Evolutionary conservation across 352 stramenopile genomes (phyloP).

Genomic region (Phytophthora kernoviae): DNA sequence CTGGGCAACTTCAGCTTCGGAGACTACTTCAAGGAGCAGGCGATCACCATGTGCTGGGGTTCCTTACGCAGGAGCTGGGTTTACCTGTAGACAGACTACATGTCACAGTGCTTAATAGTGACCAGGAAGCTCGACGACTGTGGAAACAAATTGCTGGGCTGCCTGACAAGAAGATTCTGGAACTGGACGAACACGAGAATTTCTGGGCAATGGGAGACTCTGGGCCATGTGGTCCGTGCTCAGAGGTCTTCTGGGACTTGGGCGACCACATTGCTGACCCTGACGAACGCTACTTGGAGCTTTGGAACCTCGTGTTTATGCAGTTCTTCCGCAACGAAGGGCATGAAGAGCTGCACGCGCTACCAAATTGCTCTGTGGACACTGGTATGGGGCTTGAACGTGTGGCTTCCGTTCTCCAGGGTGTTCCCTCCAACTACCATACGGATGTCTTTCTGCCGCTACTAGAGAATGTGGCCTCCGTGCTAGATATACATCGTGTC

Average conservation of each 20-base stretch:
- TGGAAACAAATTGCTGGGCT: slow-evolving; percentile 65
- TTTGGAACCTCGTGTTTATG: slow-evolving; percentile 99
- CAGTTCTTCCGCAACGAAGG: slow-evolving; percentile 94
- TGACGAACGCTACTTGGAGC: slow-evolving; percentile 88
- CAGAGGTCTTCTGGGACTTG: slow-evolving; percentile 96
- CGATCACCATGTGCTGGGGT: slow-evolving; percentile 95
- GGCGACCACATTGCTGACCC: slow-evolving; percentile 81
- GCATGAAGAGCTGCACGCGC: slow-evolving; percentile 63
- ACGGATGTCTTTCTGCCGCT: slow-evolving; percentile 96
- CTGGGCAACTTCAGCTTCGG: slow-evolving; percentile 98
- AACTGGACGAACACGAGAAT: slow-evolving; percentile 92
- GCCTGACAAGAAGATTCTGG: slow-evolving; percentile 51
- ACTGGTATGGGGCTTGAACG: slow-evolving; percentile 98
- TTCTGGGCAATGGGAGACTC: slow-evolving; percentile 98
- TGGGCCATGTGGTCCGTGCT: slow-evolving; percentile 93
- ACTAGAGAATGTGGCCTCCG: slow-evolving; percentile 49
- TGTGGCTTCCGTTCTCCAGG: slow-evolving; percentile 94
- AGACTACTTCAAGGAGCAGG: slow-evolving; percentile 98
- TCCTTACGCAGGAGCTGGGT: slow-evolving; percentile 91
- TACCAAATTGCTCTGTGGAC: slow-evolving; percentile 94
- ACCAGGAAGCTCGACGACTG: slow-evolving; percentile 61
- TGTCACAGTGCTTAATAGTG: slow-evolving; percentile 69
- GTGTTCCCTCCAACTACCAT: slow-evolving; percentile 96
- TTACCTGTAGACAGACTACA: slow-evolving; percentile 62
- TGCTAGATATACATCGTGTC: slow-evolving; percentile 44